Conservation (phyloP, 1,139 yeast species). For the Spencermartinsiella ligniputridi region DNA sequence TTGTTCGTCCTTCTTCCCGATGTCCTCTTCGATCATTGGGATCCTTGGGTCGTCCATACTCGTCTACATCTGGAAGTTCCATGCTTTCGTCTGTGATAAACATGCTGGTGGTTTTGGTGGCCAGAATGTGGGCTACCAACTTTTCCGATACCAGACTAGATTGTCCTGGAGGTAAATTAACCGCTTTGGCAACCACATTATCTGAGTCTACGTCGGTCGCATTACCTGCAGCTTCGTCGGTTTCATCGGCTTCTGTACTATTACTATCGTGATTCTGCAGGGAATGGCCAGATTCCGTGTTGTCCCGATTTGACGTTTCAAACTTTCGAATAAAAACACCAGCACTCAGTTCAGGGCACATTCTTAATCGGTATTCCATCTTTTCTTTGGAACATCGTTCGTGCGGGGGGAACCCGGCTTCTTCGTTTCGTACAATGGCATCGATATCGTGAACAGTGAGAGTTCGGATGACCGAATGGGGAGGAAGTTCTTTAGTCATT, state of each 20-base stretch:
- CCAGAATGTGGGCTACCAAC: conserved; percentile 78
- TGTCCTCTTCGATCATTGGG: conserved; percentile 56
- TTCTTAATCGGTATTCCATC: conserved; percentile 63
- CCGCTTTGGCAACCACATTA: conserved; percentile 1
- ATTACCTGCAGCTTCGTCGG: conserved; percentile 20
- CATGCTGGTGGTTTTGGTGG: conserved; percentile 60
- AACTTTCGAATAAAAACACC: conserved; percentile 81
- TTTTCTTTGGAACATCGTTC: conserved; percentile 59
- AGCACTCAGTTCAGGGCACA: conserved; percentile 85
- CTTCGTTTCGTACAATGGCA: conserved; percentile 58
- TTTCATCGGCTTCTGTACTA: no score
- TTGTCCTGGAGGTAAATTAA: conserved; percentile 36
- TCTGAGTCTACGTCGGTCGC: conserved; percentile 1
- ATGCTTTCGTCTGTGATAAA: conserved; percentile 62
- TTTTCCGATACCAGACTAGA: conserved; percentile 46
- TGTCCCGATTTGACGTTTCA: conserved; percentile 13
- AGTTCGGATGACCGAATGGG: conserved; percentile 78
- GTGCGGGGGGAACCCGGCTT: conserved; percentile 64
- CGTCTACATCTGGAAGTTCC: conserved; percentile 48
- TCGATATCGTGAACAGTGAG: conserved; percentile 64
- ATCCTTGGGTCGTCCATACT: conserved; percentile 24
- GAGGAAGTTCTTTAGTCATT: conserved; percentile 39
- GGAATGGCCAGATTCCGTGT: conserved; percentile 10
- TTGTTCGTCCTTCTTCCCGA: conserved; percentile 63
- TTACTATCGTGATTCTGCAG: conserved; percentile 13